A percentile compares a stretch with the other conserved stretches of the same genome.
Conservation (phyloP, 75 land plant genomes). For the Cupressus sempervirens region DNA sequence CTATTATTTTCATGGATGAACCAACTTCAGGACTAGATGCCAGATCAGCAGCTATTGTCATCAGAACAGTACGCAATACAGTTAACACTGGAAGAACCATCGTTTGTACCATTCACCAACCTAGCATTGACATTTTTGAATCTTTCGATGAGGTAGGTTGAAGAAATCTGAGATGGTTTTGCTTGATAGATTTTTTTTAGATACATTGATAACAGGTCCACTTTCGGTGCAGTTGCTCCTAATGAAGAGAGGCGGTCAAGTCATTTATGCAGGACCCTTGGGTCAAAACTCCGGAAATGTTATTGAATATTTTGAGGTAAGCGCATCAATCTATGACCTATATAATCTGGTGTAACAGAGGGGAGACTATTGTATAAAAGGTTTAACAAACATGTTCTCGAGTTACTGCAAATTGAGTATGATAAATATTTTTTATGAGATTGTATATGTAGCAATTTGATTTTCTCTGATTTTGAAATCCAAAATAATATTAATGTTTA, state of each 20-base stretch:
- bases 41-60: slow-evolving; percentile 59
- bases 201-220: neutral
- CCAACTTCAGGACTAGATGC: slow-evolving; percentile 79
- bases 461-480: no score
- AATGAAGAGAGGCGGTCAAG: neutral
- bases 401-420: no score
- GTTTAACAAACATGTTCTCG: no score
- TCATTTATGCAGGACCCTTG: neutral
- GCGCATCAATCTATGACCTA: neutral
- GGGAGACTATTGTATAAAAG: no score
- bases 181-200: neutral
- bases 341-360: no score
- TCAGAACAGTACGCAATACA: slow-evolving; percentile 69
- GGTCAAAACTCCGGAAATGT: slow-evolving; percentile 11
- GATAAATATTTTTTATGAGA: no score
- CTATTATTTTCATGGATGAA: slow-evolving; percentile 76
- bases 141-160: slow-evolving; percentile 77
- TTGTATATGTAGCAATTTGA: no score
- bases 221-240: neutral
- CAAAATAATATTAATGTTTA: no score
- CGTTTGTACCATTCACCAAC: slow-evolving; percentile 63
- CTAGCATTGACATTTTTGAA: slow-evolving; percentile 76
- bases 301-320: slow-evolving; percentile 32
- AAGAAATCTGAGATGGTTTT: neutral
- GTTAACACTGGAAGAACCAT: slow-evolving; percentile 70